These are phyloP conservation scores for Codiaeum variegatum DNA, from an alignment of 441 rosid genomes.

Conservation along the genomic window DNA sequence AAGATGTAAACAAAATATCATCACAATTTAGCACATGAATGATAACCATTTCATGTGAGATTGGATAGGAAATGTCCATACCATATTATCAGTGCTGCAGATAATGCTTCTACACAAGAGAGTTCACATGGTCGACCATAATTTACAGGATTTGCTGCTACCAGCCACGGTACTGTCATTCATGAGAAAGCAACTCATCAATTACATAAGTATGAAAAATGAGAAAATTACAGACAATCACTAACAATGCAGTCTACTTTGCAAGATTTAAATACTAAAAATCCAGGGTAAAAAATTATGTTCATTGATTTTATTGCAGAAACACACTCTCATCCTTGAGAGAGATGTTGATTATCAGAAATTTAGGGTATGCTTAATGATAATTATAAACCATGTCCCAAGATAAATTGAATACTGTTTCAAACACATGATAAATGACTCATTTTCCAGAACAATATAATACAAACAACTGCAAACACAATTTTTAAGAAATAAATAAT, in stretches of 20 bases:
- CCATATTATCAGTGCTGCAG: slow-evolving; percentile 92
- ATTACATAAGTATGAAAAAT: background rate
- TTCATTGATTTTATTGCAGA: background rate
- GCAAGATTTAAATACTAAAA: background rate
- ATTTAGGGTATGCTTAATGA: no score
- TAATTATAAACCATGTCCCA: background rate
- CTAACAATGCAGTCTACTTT: background rate
- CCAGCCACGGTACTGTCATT: slow-evolving; percentile 91
- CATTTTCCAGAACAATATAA: background rate
- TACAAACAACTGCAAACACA: background rate
- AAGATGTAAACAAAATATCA: background rate
- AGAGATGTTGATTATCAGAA: background rate
- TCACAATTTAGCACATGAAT: background rate
- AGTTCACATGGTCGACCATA: slow-evolving; percentile 92
- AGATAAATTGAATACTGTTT: background rate
- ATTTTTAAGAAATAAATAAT: background rate
- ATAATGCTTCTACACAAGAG: slow-evolving; percentile 90
- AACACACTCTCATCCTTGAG: background rate
- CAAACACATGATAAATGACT: background rate
- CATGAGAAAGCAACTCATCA: background rate
- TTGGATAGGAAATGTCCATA: slow-evolving; percentile 13
- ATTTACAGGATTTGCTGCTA: slow-evolving; percentile 96
- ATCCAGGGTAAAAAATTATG: background rate
- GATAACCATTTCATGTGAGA: background rate
- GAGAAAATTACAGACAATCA: background rate